phyloP scores from a whole-genome alignment of 192 early-diverging fungal species.

The Blastocladiella britannica region DNA sequence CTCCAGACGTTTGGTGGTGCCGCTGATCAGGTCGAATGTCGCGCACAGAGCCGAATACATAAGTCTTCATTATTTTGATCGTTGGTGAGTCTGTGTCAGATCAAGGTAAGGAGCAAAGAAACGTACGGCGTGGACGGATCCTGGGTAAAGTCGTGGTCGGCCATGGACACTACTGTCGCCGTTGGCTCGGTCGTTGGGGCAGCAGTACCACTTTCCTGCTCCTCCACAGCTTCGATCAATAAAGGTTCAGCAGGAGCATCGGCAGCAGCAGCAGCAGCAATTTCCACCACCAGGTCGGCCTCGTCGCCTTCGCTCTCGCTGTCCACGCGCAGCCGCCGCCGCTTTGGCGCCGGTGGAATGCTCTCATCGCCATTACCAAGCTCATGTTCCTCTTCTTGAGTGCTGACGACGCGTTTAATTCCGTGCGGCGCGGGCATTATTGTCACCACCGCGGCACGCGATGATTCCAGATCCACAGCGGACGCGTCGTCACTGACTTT shows the following conservation, averaged over 20 bases:
- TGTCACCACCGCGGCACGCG: background rate
- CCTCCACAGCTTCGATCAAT: background rate
- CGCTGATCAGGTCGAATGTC: slow-evolving; percentile 71
- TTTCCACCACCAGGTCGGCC: background rate
- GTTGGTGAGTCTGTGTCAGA: too few species aligned
- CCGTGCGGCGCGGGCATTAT: background rate
- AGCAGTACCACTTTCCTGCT: too few species aligned
- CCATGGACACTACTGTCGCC: too few species aligned
- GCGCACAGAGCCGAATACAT: slow-evolving; percentile 69
- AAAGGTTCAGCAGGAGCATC: background rate
- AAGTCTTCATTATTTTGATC: too few species aligned
- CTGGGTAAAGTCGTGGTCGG: too few species aligned
- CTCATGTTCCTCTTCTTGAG: background rate
- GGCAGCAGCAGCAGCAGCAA: background rate
- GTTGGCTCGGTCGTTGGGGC: too few species aligned
- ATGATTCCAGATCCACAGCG: background rate
- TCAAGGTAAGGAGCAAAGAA: background rate
- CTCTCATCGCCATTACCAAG: background rate
- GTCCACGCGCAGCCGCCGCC: background rate
- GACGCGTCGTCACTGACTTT: background rate
- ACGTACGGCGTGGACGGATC: background rate
- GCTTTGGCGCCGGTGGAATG: background rate
- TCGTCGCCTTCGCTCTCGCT: background rate
- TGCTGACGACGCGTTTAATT: background rate
- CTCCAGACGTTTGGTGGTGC: slow-evolving; percentile 69